Conservation (phyloP, 169 alveolate genomes). For the Plasmodium gallinaceum region DNA sequence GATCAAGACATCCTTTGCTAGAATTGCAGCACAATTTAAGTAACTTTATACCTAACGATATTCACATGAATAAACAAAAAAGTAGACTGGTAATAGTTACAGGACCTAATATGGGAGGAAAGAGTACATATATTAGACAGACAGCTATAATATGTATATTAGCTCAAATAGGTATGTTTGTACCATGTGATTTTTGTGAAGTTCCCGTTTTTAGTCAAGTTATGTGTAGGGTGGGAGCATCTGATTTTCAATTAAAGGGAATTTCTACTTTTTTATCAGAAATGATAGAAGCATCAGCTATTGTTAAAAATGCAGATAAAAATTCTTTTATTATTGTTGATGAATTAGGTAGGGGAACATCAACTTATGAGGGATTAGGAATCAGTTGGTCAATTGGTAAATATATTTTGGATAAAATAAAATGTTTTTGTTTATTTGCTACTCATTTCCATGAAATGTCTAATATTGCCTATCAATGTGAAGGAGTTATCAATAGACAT, state of each 20-base stretch:
- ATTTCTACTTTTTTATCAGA: slow-evolving; percentile 97
- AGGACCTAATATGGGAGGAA: slow-evolving; percentile 99
- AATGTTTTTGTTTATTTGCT: slow-evolving; percentile 96
- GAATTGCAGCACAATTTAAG: slow-evolving; percentile 84
- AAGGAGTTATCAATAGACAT: slow-evolving; percentile 91
- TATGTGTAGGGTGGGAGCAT: slow-evolving; percentile 98
- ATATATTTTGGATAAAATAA: slow-evolving; percentile 91
- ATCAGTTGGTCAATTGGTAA: slow-evolving; percentile 97
- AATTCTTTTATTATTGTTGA: slow-evolving; percentile 95
- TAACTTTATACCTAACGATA: slow-evolving; percentile 91
- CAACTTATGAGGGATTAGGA: slow-evolving; percentile 97
- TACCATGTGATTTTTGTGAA: slow-evolving; percentile 94
- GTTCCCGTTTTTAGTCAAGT: slow-evolving; percentile 94
- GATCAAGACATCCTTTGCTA: slow-evolving; percentile 90
- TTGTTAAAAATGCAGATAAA: slow-evolving; percentile 93
- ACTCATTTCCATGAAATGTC: slow-evolving; percentile 99
- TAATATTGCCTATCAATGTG: slow-evolving; percentile 91
- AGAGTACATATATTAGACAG: slow-evolving; percentile 95
- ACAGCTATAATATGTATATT: slow-evolving; percentile 82
- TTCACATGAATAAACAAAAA: slow-evolving; percentile 84
- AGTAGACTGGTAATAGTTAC: slow-evolving; percentile 94
- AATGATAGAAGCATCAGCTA: slow-evolving; percentile 96
- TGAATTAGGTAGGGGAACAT: slow-evolving; percentile 98
- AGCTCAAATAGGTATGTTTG: slow-evolving; percentile 96
- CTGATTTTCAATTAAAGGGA: slow-evolving; percentile 96